A percentile compares a stretch with the other conserved stretches of the same genome.
phyloP scores from a whole-genome alignment of 1,139 yeast genomes.

The Pichia sp. region DNA sequence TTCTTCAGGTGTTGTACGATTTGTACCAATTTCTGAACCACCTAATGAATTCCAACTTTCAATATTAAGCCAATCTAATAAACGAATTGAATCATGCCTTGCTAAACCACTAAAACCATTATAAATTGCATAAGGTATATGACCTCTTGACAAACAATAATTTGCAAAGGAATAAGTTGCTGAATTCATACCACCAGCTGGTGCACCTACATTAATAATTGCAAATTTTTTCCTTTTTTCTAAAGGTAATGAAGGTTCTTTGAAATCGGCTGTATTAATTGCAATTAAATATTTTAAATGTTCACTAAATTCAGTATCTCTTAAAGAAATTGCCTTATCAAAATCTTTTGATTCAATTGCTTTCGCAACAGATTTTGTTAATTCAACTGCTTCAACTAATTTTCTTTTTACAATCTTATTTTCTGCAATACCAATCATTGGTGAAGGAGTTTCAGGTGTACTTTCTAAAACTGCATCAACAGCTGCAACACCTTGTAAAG shows the following conservation, averaged over 20 bases:
- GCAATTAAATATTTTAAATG: slow-evolving; percentile 59
- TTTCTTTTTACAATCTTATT: slow-evolving; percentile 67
- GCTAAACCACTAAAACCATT: slow-evolving; percentile 74
- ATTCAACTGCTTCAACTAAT: slow-evolving; percentile 63
- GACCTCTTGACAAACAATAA: slow-evolving; percentile 71
- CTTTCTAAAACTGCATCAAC: slow-evolving; percentile 67
- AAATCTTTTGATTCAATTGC: slow-evolving; percentile 31
- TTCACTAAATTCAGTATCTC: slow-evolving; percentile 70
- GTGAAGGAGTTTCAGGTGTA: slow-evolving; percentile 68
- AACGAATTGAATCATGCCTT: slow-evolving; percentile 63
- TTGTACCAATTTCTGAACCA: slow-evolving; percentile 80
- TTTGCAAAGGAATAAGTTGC: slow-evolving; percentile 73
- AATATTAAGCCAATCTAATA: slow-evolving; percentile 60
- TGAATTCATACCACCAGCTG: slow-evolving; percentile 76
- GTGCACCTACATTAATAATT: slow-evolving; percentile 74
- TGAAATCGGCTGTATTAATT: slow-evolving; percentile 56
- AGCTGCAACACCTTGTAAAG: slow-evolving; percentile 80
- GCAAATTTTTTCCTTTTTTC: slow-evolving; percentile 59
- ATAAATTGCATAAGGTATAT: slow-evolving; percentile 64
- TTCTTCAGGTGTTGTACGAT: slow-evolving; percentile 62
- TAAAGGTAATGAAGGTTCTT: slow-evolving; percentile 45
- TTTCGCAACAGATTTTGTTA: slow-evolving; percentile 65
- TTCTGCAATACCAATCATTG: slow-evolving; percentile 68
- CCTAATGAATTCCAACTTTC: slow-evolving; percentile 72
- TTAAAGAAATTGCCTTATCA: slow-evolving; percentile 33